Percentiles rank a stretch among this genome's conserved stretches.
phyloP scores from a whole-genome alignment of 169 alveolate genomes.

The Amoebophrya sp. region DNA sequence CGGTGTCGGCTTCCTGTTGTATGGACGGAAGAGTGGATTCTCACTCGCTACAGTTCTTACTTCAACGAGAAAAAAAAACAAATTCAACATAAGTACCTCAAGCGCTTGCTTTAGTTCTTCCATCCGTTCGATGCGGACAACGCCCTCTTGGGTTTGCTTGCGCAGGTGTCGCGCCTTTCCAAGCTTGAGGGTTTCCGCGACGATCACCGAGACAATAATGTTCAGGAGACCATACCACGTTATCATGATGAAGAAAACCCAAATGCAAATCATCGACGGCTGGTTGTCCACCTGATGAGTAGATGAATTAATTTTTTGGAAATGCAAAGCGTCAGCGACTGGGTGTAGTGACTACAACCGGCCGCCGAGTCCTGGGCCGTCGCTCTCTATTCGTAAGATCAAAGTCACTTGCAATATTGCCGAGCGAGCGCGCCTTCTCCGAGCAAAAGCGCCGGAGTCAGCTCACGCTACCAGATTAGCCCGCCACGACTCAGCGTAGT shows the following conservation, averaged over 20 bases:
- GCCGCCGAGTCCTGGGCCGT: too few species aligned
- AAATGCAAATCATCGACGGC: neutral
- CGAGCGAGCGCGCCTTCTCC: too few species aligned
- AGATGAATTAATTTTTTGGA: too few species aligned
- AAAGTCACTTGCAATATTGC: too few species aligned
- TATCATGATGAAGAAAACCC: neutral
- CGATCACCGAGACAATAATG: neutral
- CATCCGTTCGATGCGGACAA: neutral
- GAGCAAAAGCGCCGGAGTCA: too few species aligned
- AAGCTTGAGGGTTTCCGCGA: neutral
- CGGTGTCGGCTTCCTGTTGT: neutral
- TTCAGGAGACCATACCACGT: neutral
- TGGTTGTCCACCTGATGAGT: conserved; percentile 14
- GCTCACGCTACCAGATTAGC: too few species aligned
- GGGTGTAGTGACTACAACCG: too few species aligned
- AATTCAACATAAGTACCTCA: neutral
- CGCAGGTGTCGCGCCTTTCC: neutral
- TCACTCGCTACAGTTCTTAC: neutral
- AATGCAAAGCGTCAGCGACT: too few species aligned
- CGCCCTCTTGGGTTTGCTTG: neutral
- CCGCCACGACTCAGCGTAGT: too few species aligned
- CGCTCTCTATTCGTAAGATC: too few species aligned
- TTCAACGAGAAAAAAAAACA: neutral
- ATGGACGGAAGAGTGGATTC: neutral
- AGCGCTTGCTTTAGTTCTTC: neutral